Base-by-base conservation (phyloP, 2,329 filamentous ascomycete species). In the Chaetomiaceae sp. region DNA sequence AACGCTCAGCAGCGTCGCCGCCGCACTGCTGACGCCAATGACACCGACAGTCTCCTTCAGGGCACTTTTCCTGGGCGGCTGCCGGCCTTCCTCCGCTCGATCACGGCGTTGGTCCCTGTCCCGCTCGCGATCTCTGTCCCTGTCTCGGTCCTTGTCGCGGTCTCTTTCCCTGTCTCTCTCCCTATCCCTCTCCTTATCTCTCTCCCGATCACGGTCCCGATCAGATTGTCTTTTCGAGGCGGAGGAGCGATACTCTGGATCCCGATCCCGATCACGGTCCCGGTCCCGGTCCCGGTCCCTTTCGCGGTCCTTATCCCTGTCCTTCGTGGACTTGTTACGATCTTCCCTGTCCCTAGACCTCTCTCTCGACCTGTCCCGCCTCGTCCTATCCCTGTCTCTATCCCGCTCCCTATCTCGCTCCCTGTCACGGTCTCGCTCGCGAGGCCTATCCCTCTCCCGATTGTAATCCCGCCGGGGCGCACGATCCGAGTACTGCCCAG, bases 11-110 rank as follows among this genome's bases (percentile, higher is more conserved):
- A 85, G 66, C 49, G 79, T 82, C 3, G 77, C 80, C 0, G 82
- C 81, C 0, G 81, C 81, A 9, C 82, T 80, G 4, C 82, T 82
- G 27, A 85, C 78, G 1, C 82, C 78, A 5, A 80, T 82, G 0
- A 78, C 80, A 2, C 76, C 75, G 4, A 84, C 70, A 15, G 80
- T 77, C 58, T 82, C 79, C 44, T 77, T 76, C 67, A 76, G 76
- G 12, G 69, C 70, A 61, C 73, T 76, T 64, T 72, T 76, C 61
- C 67, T 73, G n/a, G 65, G 65, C 1, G 64, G 52, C 27, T 31
- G 27, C 3, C 69, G 69, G 6, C 72, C 69, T 3, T 75, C 70
- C 9, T 46, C 29, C 12, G 52, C 47, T 3, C 45, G 52, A 23
- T 34, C 49, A 5, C 44, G 22, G n/a, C 45, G 29, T 11, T 47